A percentile compares a stretch with the other conserved stretches of the same genome.
Evolutionary conservation across 1,139 yeast genomes (phyloP).

Genomic region (Sugiyamaella japonica): DNA sequence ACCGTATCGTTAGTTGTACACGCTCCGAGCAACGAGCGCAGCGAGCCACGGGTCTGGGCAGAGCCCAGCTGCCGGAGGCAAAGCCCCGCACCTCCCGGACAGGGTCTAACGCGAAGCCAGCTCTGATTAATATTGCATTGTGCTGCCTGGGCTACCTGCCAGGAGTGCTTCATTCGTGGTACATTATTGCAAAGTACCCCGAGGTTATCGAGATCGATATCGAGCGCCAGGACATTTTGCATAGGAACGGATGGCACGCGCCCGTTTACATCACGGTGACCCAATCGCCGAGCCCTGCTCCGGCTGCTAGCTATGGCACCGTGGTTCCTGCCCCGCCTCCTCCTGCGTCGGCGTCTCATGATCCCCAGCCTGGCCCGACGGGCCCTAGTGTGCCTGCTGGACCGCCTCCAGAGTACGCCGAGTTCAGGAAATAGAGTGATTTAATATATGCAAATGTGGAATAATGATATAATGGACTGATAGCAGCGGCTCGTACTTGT

Average conservation of each 20-base stretch:
- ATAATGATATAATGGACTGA: too few species aligned
- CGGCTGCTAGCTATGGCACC: constrained; percentile 13
- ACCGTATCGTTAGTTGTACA: too few species aligned
- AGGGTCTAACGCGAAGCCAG: constrained; percentile 23
- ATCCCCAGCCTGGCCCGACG: not conserved
- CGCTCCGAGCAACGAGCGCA: not conserved
- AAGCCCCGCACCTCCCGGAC: too few species aligned
- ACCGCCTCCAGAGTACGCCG: constrained; percentile 20
- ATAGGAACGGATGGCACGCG: constrained; percentile 18
- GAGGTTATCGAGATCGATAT: constrained; percentile 30
- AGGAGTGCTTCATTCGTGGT: constrained; percentile 54
- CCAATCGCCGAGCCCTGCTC: constrained; percentile 18
- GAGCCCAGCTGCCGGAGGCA: too few species aligned
- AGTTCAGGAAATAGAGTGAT: constrained; percentile 4
- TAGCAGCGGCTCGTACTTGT: too few species aligned
- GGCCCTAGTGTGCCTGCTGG: constrained; percentile 16
- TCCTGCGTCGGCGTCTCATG: constrained; percentile 10
- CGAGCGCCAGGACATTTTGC: constrained; percentile 26
- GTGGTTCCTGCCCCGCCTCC: constrained; percentile 12
- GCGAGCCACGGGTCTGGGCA: not conserved
- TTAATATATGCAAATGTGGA: not conserved
- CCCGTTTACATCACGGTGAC: constrained; percentile 25
- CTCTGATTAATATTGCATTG: constrained; percentile 70
- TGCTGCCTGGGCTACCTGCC: constrained; percentile 81
- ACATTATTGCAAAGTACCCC: constrained; percentile 48